Percentiles rank a stretch among this genome's conserved stretches.
These are phyloP conservation scores for Candida sonorensis DNA, from an alignment of 805 yeast genomes.

Conservation along the genomic window DNA sequence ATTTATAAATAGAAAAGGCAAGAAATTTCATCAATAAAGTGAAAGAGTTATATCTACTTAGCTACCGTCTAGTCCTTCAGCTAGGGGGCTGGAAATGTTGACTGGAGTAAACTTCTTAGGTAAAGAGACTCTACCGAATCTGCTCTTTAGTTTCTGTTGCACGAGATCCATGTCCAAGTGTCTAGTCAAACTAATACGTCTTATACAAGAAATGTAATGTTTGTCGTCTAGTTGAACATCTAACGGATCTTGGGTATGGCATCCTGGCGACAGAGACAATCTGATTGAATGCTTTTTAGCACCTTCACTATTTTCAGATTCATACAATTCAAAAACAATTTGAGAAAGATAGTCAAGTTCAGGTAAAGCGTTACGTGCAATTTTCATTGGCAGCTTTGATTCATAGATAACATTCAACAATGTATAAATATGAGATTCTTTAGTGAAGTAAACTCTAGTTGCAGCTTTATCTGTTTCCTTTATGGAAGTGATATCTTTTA, in stretches of 20 bases:
- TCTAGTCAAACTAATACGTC: constrained; percentile 81
- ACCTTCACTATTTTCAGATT: constrained; percentile 60
- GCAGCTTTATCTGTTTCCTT: constrained; percentile 76
- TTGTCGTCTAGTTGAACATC: constrained; percentile 95
- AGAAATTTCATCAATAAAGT: no score
- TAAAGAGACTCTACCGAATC: constrained; percentile 79
- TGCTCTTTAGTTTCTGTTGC: constrained; percentile 67
- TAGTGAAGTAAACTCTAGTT: constrained; percentile 85
- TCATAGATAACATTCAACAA: constrained; percentile 85
- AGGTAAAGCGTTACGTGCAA: constrained; percentile 91
- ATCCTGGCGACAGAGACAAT: constrained; percentile 92
- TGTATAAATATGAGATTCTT: constrained; percentile 95
- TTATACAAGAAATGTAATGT: constrained; percentile 95
- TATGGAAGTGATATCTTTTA: constrained; percentile 74
- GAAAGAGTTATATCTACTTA: no score
- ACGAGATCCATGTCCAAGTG: constrained; percentile 91
- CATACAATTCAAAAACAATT: constrained; percentile 88
- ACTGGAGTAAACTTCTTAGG: constrained; percentile 92
- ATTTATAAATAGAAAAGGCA: no score
- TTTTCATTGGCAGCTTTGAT: constrained; percentile 89
- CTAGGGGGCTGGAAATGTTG: constrained; percentile 57
- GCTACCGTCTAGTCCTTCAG: no score
- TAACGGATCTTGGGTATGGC: constrained; percentile 95
- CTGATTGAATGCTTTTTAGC: constrained; percentile 85
- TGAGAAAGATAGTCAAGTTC: constrained; percentile 94